Conservation (phyloP, 176 grass and related monocot genomes). For the Zoysia japonica region DNA sequence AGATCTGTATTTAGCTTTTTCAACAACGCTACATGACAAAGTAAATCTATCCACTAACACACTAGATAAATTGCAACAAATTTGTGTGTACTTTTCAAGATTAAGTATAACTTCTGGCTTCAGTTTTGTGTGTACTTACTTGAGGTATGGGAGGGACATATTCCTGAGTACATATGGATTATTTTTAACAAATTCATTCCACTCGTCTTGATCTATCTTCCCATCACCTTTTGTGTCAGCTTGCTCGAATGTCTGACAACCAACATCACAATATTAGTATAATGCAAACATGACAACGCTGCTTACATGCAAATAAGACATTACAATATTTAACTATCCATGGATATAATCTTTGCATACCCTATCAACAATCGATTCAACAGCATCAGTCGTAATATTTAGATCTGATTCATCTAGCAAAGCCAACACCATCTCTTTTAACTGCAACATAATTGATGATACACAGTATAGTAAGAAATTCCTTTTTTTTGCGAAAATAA, state of each 20-base stretch:
- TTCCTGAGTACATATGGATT: slow-evolving; percentile 47
- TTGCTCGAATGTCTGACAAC: slow-evolving; percentile 47
- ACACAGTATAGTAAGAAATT: slow-evolving; percentile 1
- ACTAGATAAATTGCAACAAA: background rate
- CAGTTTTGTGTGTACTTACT: slow-evolving; percentile 18
- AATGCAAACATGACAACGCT: background rate
- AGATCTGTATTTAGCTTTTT: slow-evolving; percentile 5
- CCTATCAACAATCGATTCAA: slow-evolving; percentile 43
- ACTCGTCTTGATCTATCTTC: slow-evolving; percentile 51
- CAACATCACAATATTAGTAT: slow-evolving; percentile 24
- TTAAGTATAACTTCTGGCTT: background rate
- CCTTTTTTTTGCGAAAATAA: too few relatives aligned
- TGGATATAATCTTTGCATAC: slow-evolving; percentile 39
- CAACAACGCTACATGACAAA: background rate
- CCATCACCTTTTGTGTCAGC: slow-evolving; percentile 50
- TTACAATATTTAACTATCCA: background rate
- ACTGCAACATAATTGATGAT: background rate
- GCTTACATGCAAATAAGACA: slow-evolving; percentile 2
- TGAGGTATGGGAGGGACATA: slow-evolving; percentile 57
- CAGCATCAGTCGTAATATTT: slow-evolving; percentile 40
- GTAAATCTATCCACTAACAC: background rate
- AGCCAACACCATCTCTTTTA: slow-evolving; percentile 51
- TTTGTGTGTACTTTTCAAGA: background rate
- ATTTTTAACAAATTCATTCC: slow-evolving; percentile 39
- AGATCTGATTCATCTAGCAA: slow-evolving; percentile 50